Evolutionary conservation across 2,329 filamentous ascomycete genomes (phyloP), one percentile per base, ranked within the genome.

Genomic region (Trichoderma citrinoviride): DNA sequence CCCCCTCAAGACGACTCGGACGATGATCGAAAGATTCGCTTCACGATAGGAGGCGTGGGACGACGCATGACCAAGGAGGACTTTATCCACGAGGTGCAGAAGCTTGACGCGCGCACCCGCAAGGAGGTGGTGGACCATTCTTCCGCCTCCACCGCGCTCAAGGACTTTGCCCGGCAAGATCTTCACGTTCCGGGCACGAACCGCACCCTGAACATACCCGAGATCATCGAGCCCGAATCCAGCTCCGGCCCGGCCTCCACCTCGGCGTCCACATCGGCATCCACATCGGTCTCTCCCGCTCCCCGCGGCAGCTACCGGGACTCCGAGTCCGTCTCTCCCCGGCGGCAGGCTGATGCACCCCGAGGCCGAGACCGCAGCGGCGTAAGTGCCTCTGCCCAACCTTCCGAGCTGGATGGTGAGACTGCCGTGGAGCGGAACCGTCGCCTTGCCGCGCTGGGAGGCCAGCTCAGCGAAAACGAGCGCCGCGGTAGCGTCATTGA

Each of bases 41-140:
- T 93, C 76, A 93, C 88, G 1, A 90, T 94, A 68, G 86, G 84
- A 50, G 87, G 88, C 40, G 85, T 87, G n/a, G 90, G 90, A 6
- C 82, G 83, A 67, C 86, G 91, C 54, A 89, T 95, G 85, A 93
- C 85, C 67, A 93, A 93, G 77, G 86, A 89, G 5, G 90, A 93
- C 72, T 94, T 95, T 73, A 87, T 95, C 67, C 81, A 83, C 53
- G 87, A 92, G 73, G 88, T 95, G 72, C 86, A 87, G 68, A 85
- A 87, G 68, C 81, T 94, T 66, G 90, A 94, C 73, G 84, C 85
- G 25, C 86, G 86, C 71, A 86, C 87, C 15, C 83, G 83, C 6
- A 79, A 78, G 41, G 82, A 85, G 66, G 80, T 86, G 2, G 77
- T 86, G 5, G 81, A 84, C 43, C 78, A 80, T 63, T 85, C 83